These are phyloP conservation scores for Verticillium nonalfalfae DNA, from an alignment of 2,329 filamentous ascomycete species.

Conservation along the genomic window DNA sequence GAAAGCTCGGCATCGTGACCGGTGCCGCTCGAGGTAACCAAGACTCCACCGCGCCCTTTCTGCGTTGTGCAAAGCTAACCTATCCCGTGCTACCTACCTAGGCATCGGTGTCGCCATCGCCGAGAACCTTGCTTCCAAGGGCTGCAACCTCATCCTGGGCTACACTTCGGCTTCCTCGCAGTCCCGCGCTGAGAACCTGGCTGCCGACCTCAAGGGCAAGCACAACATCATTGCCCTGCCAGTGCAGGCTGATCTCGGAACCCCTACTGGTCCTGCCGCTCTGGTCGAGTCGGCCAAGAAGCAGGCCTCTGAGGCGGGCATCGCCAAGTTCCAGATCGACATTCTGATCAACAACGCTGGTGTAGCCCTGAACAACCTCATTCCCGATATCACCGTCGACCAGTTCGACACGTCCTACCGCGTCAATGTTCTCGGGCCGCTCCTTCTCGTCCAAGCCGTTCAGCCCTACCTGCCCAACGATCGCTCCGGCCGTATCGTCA, in stretches of 20 bases:
- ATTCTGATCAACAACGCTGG: conserved; percentile 88
- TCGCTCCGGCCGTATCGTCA: conserved; percentile 52
- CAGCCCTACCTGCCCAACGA: conserved; percentile 63
- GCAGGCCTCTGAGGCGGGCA: neutral
- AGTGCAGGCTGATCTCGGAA: conserved; percentile 67
- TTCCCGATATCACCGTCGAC: conserved; percentile 54
- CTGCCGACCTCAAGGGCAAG: conserved; percentile 45
- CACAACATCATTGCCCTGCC: conserved; percentile 55
- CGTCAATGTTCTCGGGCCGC: conserved; percentile 75
- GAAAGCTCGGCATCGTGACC: conserved; percentile 73
- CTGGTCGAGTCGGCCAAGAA: conserved; percentile 50
- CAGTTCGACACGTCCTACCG: conserved; percentile 69
- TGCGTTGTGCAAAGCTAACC: neutral
- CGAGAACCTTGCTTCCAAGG: conserved; percentile 66
- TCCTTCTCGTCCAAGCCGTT: conserved; percentile 70
- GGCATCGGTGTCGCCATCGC: conserved; percentile 64
- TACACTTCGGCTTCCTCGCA: conserved; percentile 48
- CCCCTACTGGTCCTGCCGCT: conserved; percentile 50
- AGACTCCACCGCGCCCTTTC: neutral
- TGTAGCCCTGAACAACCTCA: conserved; percentile 55
- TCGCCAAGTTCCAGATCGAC: conserved; percentile 56
- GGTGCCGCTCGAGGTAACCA: conserved; percentile 67
- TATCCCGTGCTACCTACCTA: conserved; percentile 23
- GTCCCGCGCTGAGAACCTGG: conserved; percentile 51
- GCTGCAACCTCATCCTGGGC: conserved; percentile 62